Base-by-base conservation (phyloP, 2,329 filamentous ascomycete species). In the Shiraia sp. region DNA sequence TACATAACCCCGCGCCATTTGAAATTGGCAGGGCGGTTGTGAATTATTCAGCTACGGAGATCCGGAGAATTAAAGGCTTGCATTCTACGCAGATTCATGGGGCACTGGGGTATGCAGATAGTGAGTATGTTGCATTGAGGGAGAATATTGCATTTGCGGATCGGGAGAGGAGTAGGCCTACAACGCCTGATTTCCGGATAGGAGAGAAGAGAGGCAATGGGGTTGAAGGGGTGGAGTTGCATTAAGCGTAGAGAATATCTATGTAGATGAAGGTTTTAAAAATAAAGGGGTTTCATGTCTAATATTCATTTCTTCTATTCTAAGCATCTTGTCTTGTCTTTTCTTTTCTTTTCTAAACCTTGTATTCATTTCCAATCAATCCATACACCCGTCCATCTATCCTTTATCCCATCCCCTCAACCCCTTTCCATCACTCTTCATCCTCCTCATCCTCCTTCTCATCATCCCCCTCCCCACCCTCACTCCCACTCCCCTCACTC, bases 11-110 rank as follows among this genome's bases (percentile, higher is more conserved):
- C 0, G 55, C 68, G n/a, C 69, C 69, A 0, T 59, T 72, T 33
- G 93, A 97, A 61, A 88, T 97, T 14, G 93, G 93, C 0, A 79
- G 92, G 25, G 91, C 90, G 3, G 74, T 99, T 34, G 90, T 96
- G 43, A 96, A 97, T 70, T 99, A 97, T 66, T 87, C 88, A n/a
- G 84, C 88, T 1, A 75, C 79, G 1, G 92, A 99, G 71, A 90
- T 99, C 47, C 74, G 77, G 42, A 77, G 87, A 36, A 96, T 99
- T 64, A 90, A 87, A 72, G 93, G 93, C 1, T 77, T 87, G 52
- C 83, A 87, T 65, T 96, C 90, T 63, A 81, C 78, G 5, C 87
- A 96, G 65, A 96, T 99, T 50, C 78, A 84, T 33, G 78, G 79
- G 8, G 74, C 93, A 31, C 73, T 99, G 23, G 93, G 92, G 3